A percentile compares a stretch with the other conserved stretches of the same genome.
These are phyloP conservation scores for Kappamyces sp. DNA, from an alignment of 192 early-diverging fungal species.

Conservation along the genomic window DNA sequence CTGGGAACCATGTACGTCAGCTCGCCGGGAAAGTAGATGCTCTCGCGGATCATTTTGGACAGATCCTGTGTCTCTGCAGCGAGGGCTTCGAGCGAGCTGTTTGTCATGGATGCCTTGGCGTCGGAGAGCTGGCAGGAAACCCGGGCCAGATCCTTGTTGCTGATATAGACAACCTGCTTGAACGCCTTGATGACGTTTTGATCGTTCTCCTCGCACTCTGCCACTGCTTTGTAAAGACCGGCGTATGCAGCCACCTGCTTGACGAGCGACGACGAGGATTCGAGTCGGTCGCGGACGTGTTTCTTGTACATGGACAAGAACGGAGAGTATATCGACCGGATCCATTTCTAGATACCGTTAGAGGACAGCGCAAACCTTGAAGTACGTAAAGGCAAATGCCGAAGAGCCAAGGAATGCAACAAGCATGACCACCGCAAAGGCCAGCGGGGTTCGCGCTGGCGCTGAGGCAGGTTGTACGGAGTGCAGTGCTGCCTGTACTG, in stretches of 20 bases:
- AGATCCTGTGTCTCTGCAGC: neutral
- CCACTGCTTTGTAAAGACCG: neutral
- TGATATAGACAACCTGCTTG: constrained; percentile 5
- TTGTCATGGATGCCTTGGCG: neutral
- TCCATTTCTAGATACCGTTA: constrained; percentile 8
- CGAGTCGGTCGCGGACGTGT: neutral
- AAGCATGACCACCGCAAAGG: too few relatives aligned
- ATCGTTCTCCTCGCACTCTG: constrained; percentile 6
- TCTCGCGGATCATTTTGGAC: neutral
- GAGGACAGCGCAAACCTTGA: neutral
- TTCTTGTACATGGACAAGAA: constrained; percentile 6
- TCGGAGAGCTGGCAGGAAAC: too few relatives aligned
- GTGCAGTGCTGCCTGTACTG: neutral
- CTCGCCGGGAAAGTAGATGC: constrained; percentile 2
- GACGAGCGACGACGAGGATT: neutral
- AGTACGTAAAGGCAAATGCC: too few relatives aligned
- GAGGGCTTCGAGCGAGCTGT: neutral
- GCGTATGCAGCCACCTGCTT: neutral
- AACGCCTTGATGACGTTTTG: constrained; percentile 3
- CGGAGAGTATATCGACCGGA: constrained; percentile 10
- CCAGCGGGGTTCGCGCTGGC: too few relatives aligned
- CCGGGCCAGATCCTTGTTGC: neutral
- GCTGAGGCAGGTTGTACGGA: neutral
- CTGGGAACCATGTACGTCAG: neutral
- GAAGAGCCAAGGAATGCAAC: too few relatives aligned